phyloP scores from a whole-genome alignment of 2,329 filamentous ascomycete genomes.

The Rugonectria rugulosa region DNA sequence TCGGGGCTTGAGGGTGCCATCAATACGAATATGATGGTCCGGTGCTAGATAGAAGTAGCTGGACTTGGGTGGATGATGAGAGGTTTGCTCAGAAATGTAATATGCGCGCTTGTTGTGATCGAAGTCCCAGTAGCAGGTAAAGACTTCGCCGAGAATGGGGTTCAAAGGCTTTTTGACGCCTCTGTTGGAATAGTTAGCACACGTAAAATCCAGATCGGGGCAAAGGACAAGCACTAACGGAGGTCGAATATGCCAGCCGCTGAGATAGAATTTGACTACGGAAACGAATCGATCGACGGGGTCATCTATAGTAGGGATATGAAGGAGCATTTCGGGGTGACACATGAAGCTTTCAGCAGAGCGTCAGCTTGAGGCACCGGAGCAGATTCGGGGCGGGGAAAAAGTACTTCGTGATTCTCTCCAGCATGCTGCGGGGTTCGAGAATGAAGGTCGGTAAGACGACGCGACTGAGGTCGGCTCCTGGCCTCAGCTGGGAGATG shows the following conservation, averaged over 20 bases:
- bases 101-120: constrained; percentile 85
- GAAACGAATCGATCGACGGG: constrained; percentile 89
- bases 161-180: constrained; percentile 99
- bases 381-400: constrained; percentile 4
- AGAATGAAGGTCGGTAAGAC: constrained; percentile 97
- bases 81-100: constrained; percentile 97
- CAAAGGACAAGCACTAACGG: constrained; percentile 66
- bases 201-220: constrained; percentile 7
- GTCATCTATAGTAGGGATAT: constrained; percentile 87
- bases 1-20: constrained; percentile 92
- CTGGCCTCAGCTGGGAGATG: constrained; percentile 94
- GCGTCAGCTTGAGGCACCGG: constrained; percentile 18
- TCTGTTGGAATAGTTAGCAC: constrained; percentile 54
- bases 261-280: constrained; percentile 97
- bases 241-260: constrained; percentile 98
- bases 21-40: constrained; percentile 91
- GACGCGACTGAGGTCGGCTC: constrained; percentile 92
- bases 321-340: constrained; percentile 92
- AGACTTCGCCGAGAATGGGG: constrained; percentile 93
- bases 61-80: constrained; percentile 97
- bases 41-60: constrained; percentile 99
- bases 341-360: constrained; percentile 85
- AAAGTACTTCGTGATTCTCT: constrained; percentile 92
- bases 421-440: constrained; percentile 96
- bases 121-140: constrained; percentile 95